Percentiles rank a stretch among this genome's conserved stretches.
phyloP scores from a whole-genome alignment of 371 early-diverging fungal species.

The Mucor saturninus region DNA sequence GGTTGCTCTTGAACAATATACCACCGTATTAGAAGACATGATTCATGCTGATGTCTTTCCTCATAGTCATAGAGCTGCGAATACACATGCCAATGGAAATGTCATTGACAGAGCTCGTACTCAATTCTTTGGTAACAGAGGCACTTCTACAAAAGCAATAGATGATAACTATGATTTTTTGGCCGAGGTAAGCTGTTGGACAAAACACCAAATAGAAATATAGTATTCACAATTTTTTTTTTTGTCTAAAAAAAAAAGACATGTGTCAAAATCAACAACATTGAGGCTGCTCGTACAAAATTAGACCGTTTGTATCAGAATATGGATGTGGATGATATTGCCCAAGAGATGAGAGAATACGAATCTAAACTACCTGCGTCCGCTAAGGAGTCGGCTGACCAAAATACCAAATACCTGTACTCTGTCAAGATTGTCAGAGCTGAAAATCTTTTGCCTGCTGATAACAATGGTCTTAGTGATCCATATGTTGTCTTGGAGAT shows the following conservation, averaged over 20 bases:
- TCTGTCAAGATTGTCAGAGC: slow-evolving; percentile 66
- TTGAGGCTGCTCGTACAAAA: slow-evolving; percentile 67
- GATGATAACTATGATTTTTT: slow-evolving; percentile 57
- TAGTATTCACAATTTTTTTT: neutral
- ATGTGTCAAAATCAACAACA: slow-evolving; percentile 71
- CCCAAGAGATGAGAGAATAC: slow-evolving; percentile 52
- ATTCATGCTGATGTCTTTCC: slow-evolving; percentile 47
- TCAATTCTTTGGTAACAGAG: slow-evolving; percentile 42
- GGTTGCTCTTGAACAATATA: slow-evolving; percentile 59
- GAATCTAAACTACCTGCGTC: slow-evolving; percentile 24
- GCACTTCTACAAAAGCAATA: slow-evolving; percentile 28
- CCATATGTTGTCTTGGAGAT: slow-evolving; percentile 80
- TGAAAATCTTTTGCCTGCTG: slow-evolving; percentile 58
- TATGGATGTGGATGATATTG: slow-evolving; percentile 70
- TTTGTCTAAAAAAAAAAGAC: slow-evolving; percentile 29
- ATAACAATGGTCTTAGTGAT: slow-evolving; percentile 66
- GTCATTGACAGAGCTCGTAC: slow-evolving; percentile 48
- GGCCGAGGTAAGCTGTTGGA: slow-evolving; percentile 45
- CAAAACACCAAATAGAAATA: neutral
- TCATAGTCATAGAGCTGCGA: slow-evolving; percentile 23
- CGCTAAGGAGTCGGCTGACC: slow-evolving; percentile 14
- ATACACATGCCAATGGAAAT: slow-evolving; percentile 22
- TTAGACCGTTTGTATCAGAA: slow-evolving; percentile 66
- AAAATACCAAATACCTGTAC: slow-evolving; percentile 47
- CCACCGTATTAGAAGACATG: slow-evolving; percentile 45